These are phyloP conservation scores for Coniella lustricola DNA, from an alignment of 2,329 filamentous ascomycete species.

Conservation along the genomic window DNA sequence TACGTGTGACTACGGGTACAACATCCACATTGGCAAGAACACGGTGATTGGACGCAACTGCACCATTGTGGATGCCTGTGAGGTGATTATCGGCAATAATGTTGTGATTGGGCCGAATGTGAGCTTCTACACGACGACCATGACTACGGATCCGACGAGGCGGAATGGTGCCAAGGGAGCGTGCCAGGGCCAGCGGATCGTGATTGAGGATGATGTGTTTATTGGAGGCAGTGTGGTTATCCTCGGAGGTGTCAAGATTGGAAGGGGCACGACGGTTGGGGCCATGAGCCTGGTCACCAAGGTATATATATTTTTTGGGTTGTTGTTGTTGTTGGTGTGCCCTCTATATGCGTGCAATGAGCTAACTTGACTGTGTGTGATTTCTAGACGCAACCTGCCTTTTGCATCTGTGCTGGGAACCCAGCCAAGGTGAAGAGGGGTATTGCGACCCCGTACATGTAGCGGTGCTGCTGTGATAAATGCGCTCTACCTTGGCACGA, in stretches of 20 bases:
- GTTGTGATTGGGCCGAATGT: slow-evolving; percentile 77
- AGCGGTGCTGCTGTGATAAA: no score
- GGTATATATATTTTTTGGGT: slow-evolving; percentile 30
- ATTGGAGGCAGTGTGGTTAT: slow-evolving; percentile 72
- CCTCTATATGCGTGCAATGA: neutral
- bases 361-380: neutral
- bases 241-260: slow-evolving; percentile 72
- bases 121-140: slow-evolving; percentile 70
- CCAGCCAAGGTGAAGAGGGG: slow-evolving; percentile 19
- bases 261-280: slow-evolving; percentile 70
- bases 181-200: slow-evolving; percentile 63
- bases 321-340: neutral
- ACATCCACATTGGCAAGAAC: slow-evolving; percentile 79
- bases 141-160: slow-evolving; percentile 65
- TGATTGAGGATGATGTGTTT: slow-evolving; percentile 81
- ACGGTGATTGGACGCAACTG: slow-evolving; percentile 79
- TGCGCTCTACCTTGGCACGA: no score
- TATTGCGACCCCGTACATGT: slow-evolving; percentile 4
- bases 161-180: slow-evolving; percentile 68
- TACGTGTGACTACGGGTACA: slow-evolving; percentile 86
- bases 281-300: slow-evolving; percentile 82
- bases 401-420: slow-evolving; percentile 20
- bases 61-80: slow-evolving; percentile 77
- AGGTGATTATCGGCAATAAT: slow-evolving; percentile 73
- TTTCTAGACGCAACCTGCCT: slow-evolving; percentile 16